These are phyloP conservation scores for Grosmannia serpens DNA, from an alignment of 2,329 filamentous ascomycete genomes.

Conservation along the genomic window DNA sequence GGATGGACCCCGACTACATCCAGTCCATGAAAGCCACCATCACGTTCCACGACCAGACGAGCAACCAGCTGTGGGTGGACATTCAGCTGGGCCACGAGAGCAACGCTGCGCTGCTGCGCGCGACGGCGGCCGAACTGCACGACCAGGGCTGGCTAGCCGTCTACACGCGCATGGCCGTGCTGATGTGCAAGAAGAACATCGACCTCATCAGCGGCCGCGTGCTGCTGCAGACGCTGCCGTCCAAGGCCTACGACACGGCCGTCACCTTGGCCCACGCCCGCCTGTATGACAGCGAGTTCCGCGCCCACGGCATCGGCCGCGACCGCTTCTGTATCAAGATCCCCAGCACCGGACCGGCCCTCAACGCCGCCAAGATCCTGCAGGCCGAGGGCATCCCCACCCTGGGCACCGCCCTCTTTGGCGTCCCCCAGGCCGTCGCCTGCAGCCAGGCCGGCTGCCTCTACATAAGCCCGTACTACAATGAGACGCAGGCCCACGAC, in stretches of 20 bases:
- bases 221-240: constrained; percentile 34
- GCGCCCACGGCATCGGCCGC: constrained; percentile 28
- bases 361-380: constrained; percentile 32
- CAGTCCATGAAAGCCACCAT: constrained; percentile 22
- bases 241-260: constrained; percentile 32
- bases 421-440: constrained; percentile 35
- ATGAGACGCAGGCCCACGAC: constrained; percentile 32
- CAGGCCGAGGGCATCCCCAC: constrained; percentile 32
- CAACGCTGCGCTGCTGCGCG: constrained; percentile 29
- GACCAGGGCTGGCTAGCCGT: constrained; percentile 34
- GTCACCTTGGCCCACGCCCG: constrained; percentile 33
- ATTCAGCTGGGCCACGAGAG: constrained; percentile 30
- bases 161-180: constrained; percentile 34
- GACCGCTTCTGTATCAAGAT: constrained; percentile 41
- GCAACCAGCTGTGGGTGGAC: constrained; percentile 38
- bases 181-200: constrained; percentile 35
- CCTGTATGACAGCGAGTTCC: constrained; percentile 34
- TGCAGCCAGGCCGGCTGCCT: constrained; percentile 34
- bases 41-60: constrained; percentile 35
- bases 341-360: constrained; percentile 33
- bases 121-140: constrained; percentile 31
- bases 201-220: constrained; percentile 33
- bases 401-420: constrained; percentile 32
- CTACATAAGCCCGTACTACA: constrained; percentile 39
- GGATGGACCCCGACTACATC: constrained; percentile 38